Base-by-base conservation (phyloP, 306 rosid genomes). In the Pachyrhizus erosus region DNA sequence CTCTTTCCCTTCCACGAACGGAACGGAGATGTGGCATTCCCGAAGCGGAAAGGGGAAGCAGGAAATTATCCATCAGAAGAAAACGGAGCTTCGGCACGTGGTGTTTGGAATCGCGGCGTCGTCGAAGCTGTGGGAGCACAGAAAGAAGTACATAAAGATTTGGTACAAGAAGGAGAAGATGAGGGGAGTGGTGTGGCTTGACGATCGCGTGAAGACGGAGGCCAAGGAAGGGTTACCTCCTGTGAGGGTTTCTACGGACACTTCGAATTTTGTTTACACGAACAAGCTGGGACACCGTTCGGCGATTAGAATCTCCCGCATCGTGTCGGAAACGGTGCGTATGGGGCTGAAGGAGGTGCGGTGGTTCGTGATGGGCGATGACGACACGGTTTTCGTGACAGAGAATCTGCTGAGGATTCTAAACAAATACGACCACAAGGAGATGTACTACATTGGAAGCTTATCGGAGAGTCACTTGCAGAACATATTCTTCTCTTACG, bases 351-450 rank as follows among this genome's bases (percentile, higher is more conserved):
- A 86, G 46, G 86, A 88, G 46, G 98, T 94, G 29, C 48, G 94
- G 70, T 96, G 99, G 99, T 91, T 93, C 70, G 98, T 96, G 9
- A 96, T 96, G 99, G 98, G 99, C 0, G 99, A 96, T 72, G 99
- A 96, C 76, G 99, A 96, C 90, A 96, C 99, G 24, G 94, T 96
- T 29, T 96, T 96, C 73, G 88, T 96, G 9, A 87, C 92, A 17
- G 97, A 96, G 0, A 96, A 96, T 42, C 83, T 96, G 26, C 27
- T 96, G 1, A 77, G 97, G 58, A 74, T 94, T 33, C 49, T 96
- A 13, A 83, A 91, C 10, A 92, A 92, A 45, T 96, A 96, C 72
- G 97, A 96, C 64, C 94, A 96, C 66, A 89, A 81, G 9, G 87
- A 96, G 57, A 89, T 69, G 73, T 94, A 94, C 62, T 96, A 96